These are phyloP conservation scores for Shiraia sp. DNA, from an alignment of 2,329 filamentous ascomycete genomes.

Conservation along the genomic window DNA sequence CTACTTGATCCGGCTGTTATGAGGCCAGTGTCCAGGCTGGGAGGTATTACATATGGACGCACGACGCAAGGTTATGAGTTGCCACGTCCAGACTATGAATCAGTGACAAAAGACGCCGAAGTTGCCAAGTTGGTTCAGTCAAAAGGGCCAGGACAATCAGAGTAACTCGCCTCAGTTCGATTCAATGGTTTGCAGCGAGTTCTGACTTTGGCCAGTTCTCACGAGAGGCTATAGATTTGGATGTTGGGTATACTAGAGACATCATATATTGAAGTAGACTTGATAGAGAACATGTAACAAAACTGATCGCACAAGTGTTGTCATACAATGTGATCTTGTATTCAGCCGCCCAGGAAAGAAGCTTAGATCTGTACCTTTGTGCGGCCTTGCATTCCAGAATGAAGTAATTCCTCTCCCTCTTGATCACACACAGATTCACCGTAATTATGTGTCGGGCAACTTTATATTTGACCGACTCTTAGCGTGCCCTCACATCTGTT, in stretches of 20 bases:
- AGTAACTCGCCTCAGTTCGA: slow-evolving; percentile 16
- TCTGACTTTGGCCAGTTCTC: slow-evolving; percentile 12
- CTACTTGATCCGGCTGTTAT: slow-evolving; percentile 75
- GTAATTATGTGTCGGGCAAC: neutral
- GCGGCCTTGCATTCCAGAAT: too few relatives aligned
- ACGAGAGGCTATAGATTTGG: slow-evolving; percentile 7
- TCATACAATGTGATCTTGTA: too few relatives aligned
- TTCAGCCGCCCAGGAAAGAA: too few relatives aligned
- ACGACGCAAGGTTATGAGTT: slow-evolving; percentile 73
- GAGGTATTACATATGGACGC: slow-evolving; percentile 83
- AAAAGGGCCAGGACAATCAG: slow-evolving; percentile 28
- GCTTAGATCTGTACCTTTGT: too few relatives aligned
- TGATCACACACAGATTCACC: too few relatives aligned
- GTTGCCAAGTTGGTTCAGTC: slow-evolving; percentile 62
- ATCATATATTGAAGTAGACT: too few relatives aligned
- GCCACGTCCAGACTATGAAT: slow-evolving; percentile 58
- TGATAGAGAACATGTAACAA: too few relatives aligned
- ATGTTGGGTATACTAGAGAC: too few relatives aligned
- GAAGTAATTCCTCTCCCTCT: too few relatives aligned
- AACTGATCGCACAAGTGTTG: too few relatives aligned
- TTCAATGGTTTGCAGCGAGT: neutral
- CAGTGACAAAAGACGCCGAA: slow-evolving; percentile 54
- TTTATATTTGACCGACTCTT: neutral
- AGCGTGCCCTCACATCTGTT: too few relatives aligned
- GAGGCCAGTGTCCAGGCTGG: slow-evolving; percentile 75